Conservation (phyloP, 164 flowering plant species). For the Kalanchoe fedtschenkoi region DNA sequence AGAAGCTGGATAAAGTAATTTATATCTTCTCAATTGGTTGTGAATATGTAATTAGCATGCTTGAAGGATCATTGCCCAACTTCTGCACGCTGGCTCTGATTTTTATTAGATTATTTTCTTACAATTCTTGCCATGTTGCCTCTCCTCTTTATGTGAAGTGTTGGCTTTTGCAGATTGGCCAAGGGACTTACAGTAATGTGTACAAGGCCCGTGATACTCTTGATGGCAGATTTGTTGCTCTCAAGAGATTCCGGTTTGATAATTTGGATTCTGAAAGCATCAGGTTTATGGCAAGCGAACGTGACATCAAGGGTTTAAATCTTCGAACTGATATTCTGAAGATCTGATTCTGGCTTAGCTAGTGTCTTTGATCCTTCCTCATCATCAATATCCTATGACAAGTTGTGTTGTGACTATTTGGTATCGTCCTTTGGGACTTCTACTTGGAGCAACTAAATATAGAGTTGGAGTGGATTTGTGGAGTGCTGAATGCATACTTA, state of each 20-base stretch:
- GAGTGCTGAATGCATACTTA: constrained; percentile 79
- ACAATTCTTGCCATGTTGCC: background rate
- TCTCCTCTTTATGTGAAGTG: background rate
- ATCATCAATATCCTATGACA: constrained; percentile 36
- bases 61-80: too few species aligned
- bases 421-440: constrained; percentile 77
- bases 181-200: constrained; percentile 67
- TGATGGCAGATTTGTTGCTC: constrained; percentile 37
- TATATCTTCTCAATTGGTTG: background rate
- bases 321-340: constrained; percentile 55
- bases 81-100: too few species aligned
- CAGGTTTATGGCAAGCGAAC: constrained; percentile 68
- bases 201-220: constrained; percentile 52
- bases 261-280: constrained; percentile 50
- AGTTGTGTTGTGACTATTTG: constrained; percentile 82
- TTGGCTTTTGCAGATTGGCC: constrained; percentile 52
- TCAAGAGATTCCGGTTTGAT: constrained; percentile 57
- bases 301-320: constrained; percentile 71
- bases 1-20: constrained; percentile 42
- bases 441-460: constrained; percentile 62
- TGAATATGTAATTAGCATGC: too few species aligned
- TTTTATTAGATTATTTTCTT: background rate
- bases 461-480: constrained; percentile 70
- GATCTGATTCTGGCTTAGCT: constrained; percentile 80
- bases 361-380: constrained; percentile 38